phyloP scores from a whole-genome alignment of 1,284 basidiomycete species.

The Exsudoporus floridanus region DNA sequence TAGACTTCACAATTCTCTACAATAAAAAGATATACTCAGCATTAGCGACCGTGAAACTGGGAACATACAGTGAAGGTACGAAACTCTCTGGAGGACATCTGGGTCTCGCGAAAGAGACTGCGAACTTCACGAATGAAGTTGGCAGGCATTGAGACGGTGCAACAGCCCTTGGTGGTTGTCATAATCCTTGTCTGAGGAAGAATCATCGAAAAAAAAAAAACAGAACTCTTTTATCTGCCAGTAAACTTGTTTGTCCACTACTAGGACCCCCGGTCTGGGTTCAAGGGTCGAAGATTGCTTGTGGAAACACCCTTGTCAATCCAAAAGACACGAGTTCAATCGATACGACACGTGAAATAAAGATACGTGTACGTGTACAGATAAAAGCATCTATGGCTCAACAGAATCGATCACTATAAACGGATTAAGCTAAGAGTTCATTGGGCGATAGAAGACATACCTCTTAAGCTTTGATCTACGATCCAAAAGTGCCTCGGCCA shows the following conservation, averaged over 20 bases:
- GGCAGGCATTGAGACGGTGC: constrained; percentile 10
- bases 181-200: background rate
- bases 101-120: background rate
- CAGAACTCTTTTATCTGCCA: constrained; percentile 3
- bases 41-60: background rate
- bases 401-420: constrained; percentile 62
- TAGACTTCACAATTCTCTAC: constrained; percentile 3
- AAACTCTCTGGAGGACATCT: constrained; percentile 1
- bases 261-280: constrained; percentile 5
- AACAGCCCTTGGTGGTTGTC: background rate
- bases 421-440: constrained; percentile 6
- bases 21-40: background rate
- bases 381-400: constrained; percentile 32
- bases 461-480: constrained; percentile 90
- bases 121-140: background rate
- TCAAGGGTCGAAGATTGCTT: background rate
- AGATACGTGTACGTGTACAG: constrained; percentile 10
- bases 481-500: constrained; percentile 88
- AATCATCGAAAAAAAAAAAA: background rate
- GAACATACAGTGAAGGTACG: constrained; percentile 11
- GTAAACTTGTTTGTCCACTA: constrained; percentile 7
- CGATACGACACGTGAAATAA: constrained; percentile 11
- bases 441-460: constrained; percentile 42
- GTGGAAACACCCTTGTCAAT: constrained; percentile 2
- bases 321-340: constrained; percentile 12